Evolutionary conservation across 225 moss, liverwort and hornwort species (phyloP).

Genomic region (Physcomitrium patens): DNA sequence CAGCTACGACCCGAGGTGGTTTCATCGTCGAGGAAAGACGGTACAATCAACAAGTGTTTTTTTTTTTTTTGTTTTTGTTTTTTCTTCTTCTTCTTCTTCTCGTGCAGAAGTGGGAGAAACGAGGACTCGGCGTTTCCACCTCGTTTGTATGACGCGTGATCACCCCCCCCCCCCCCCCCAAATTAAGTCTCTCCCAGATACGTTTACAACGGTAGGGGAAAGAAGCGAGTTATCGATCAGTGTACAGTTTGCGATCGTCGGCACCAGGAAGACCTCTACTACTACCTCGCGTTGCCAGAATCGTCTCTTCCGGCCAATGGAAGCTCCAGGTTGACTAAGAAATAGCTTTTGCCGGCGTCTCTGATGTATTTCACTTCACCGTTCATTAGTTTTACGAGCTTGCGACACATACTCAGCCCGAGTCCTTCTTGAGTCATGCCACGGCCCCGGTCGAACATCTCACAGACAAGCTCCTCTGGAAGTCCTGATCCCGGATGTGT

Average conservation of each 20-base stretch:
- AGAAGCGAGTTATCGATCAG: slow-evolving; percentile 27
- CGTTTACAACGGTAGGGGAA: slow-evolving; percentile 27
- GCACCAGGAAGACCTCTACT: neutral
- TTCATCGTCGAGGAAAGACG: too few relatives aligned
- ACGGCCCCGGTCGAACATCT: too few relatives aligned
- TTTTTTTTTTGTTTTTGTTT: too few relatives aligned
- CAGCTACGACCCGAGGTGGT: too few relatives aligned
- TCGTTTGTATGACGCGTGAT: too few relatives aligned
- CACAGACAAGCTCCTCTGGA: slow-evolving; percentile 58
- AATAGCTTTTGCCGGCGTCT: slow-evolving; percentile 51
- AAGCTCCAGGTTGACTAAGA: slow-evolving; percentile 46
- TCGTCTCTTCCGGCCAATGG: slow-evolving; percentile 47
- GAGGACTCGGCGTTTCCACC: too few relatives aligned
- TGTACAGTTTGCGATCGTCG: neutral
- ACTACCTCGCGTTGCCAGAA: slow-evolving; percentile 33
- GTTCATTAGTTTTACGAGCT: slow-evolving; percentile 60
- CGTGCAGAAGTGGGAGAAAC: too few relatives aligned
- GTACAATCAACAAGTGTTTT: too few relatives aligned
- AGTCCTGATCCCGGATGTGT: slow-evolving; percentile 61
- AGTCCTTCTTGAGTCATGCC: slow-evolving; percentile 66
- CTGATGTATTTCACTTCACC: slow-evolving; percentile 53
- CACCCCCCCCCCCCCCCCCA: too few relatives aligned
- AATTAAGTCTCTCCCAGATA: slow-evolving; percentile 4
- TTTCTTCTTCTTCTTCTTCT: too few relatives aligned
- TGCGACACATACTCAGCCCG: slow-evolving; percentile 59